Percentiles rank a stretch among this genome's conserved stretches.
phyloP scores from a whole-genome alignment of 305 asterid genomes.

The Salvia sclarea region DNA sequence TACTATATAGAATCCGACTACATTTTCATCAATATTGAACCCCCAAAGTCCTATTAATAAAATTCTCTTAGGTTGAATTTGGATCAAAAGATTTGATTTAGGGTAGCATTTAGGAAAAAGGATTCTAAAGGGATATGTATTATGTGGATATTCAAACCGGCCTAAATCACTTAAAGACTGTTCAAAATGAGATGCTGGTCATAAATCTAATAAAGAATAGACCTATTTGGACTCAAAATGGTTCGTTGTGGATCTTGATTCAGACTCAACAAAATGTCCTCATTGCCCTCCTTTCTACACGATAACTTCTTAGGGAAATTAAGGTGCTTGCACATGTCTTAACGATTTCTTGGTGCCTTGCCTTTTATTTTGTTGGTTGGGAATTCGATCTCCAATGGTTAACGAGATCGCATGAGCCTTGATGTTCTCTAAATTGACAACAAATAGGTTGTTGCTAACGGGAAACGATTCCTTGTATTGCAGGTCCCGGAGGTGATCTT shows the following conservation, averaged over 20 bases:
- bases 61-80: not conserved
- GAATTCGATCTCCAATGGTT: not conserved
- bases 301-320: too few species aligned
- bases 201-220: not conserved
- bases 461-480: slow-evolving; percentile 17
- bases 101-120: too few species aligned
- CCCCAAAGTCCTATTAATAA: not conserved
- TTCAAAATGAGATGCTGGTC: not conserved
- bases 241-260: not conserved
- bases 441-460: not conserved
- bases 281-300: too few species aligned
- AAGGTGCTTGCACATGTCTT: too few species aligned
- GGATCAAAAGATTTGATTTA: not conserved
- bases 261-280: too few species aligned
- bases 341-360: too few species aligned
- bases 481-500: slow-evolving; percentile 85
- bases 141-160: not conserved
- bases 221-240: not conserved
- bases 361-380: not conserved
- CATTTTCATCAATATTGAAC: not conserved
- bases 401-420: too few species aligned
- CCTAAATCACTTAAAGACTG: not conserved
- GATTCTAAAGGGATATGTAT: not conserved
- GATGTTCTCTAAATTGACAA: slow-evolving; percentile 19
- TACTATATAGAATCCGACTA: not conserved